Evolutionary conservation across 2,329 filamentous ascomycete genomes (phyloP), one percentile per base, ranked within the genome.

Genomic region (Fusarium austroafricanum): DNA sequence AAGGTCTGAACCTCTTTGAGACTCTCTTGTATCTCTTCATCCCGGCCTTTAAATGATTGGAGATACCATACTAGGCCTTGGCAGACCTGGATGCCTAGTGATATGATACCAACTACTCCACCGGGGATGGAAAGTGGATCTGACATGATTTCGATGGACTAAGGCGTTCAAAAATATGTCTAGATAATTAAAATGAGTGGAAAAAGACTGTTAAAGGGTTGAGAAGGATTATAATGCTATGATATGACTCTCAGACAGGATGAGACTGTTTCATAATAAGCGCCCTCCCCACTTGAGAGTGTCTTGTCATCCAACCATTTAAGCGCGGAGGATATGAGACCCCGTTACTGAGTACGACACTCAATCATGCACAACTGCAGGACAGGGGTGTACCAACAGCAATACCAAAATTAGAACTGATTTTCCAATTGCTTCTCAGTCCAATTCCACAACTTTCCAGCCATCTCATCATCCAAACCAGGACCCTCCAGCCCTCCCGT

Each of bases 51-150:
- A 4, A 54, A 29, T 1, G 40, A 39, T 12, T 18, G 20, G 0
- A 58, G 14, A 4, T 54, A 58, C 2, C 18, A 10, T 6, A 47
- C 4, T 1, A 64, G 58, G 1, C 58, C 51, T 23, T 64, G 38
- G 2, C 58, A 57, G 3, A 64, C 45, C 4, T 63, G 51, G 14
- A 57, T 57, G 5, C 61, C 58, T 0, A 64, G 51, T 0, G 58
- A 64, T 12, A 55, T 39, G 20, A 63, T 62, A 4, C 61, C 61
- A 2, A 47, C 58, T 1, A 45, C 61, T 0, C 37, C 46, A 17
- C 39, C 42, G 5, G 46, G 26, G 3, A 64, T 9, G 3, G 58
- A 57, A 2, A 56, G 28, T 1, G 51, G 61, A 15, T 64, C 61
- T 3, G 44, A 39, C 61, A 62, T 50, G 0, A 12, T 1, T 5